Evolutionary conservation across 768 basidiomycete genomes (phyloP).

Genomic region (Pulveroboletus sp.): DNA sequence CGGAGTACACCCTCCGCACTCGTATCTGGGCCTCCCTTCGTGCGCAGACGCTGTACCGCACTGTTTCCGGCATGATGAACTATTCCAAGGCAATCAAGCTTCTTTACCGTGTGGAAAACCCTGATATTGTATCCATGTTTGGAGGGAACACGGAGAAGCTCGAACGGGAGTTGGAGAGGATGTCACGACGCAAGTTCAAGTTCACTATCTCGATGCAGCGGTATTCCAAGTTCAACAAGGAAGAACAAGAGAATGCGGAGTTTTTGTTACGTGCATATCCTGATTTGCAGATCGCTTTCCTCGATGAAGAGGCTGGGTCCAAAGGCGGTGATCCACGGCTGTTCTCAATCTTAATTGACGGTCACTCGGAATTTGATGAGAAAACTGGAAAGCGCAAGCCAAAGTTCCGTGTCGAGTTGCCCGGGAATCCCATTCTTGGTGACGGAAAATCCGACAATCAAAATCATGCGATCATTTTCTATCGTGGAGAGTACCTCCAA

Average conservation of each 20-base stretch:
- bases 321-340: slow-evolving; percentile 85
- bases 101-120: slow-evolving; percentile 97
- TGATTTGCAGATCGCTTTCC: slow-evolving; percentile 95
- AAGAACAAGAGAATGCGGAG: slow-evolving; percentile 97
- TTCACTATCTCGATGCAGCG: slow-evolving; percentile 98
- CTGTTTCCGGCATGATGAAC: slow-evolving; percentile 99
- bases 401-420: slow-evolving; percentile 96
- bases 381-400: slow-evolving; percentile 85
- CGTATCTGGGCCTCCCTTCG: slow-evolving; percentile 99
- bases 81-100: slow-evolving; percentile 99
- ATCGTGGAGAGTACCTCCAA: slow-evolving; percentile 97
- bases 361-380: slow-evolving; percentile 92
- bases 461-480: slow-evolving; percentile 99
- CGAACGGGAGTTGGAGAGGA: slow-evolving; percentile 92
- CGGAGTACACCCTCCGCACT: slow-evolving; percentile 96
- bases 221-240: slow-evolving; percentile 98
- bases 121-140: slow-evolving; percentile 93
- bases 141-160: slow-evolving; percentile 95
- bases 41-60: slow-evolving; percentile 96
- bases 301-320: slow-evolving; percentile 91
- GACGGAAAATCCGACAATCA: slow-evolving; percentile 99
- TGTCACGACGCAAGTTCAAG: slow-evolving; percentile 98
- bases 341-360: slow-evolving; percentile 93
- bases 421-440: slow-evolving; percentile 97
- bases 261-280: slow-evolving; percentile 97